Evolutionary conservation across 2,329 filamentous ascomycete genomes (phyloP).

Genomic region (Zelopaecilomyces penicillatus): DNA sequence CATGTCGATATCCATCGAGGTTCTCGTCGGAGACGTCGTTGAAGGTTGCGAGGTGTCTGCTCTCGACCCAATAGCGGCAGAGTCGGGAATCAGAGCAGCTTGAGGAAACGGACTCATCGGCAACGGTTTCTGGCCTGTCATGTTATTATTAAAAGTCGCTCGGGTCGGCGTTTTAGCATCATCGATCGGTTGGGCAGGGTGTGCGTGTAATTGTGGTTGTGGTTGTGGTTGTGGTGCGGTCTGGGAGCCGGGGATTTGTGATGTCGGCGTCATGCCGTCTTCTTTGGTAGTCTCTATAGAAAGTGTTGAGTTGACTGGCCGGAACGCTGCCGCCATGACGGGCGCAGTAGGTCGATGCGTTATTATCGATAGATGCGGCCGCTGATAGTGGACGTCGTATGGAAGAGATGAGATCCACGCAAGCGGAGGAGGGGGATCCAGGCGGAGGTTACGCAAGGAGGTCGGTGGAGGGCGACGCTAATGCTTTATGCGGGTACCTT

Average conservation of each 20-base stretch:
- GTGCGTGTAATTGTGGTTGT: conserved; percentile 21
- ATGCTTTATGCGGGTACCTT: conserved; percentile 11
- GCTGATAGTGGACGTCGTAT: conserved; percentile 8
- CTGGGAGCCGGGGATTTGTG: conserved; percentile 26
- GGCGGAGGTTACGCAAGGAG: conserved; percentile 9
- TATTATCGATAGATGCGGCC: conserved; percentile 13
- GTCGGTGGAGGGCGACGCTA: conserved; percentile 7
- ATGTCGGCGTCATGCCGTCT: conserved; percentile 29
- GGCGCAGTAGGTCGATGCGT: conserved; percentile 8
- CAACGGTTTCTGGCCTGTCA: conserved; percentile 44
- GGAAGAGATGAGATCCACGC: conserved; percentile 9
- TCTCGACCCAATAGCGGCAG: conserved; percentile 31
- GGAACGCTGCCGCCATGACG: conserved; percentile 40
- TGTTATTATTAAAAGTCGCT: conserved; percentile 37
- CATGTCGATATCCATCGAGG: conserved; percentile 66
- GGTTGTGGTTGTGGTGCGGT: conserved; percentile 24
- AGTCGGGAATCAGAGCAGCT: conserved; percentile 38
- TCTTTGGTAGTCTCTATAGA: conserved; percentile 23
- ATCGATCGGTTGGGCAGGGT: conserved; percentile 24
- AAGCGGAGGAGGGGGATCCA: conserved; percentile 11
- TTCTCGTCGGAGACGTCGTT: conserved; percentile 43
- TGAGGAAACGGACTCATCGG: conserved; percentile 45
- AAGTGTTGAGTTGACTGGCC: conserved; percentile 38
- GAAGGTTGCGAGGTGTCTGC: conserved; percentile 52
- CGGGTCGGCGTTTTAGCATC: conserved; percentile 56